Evolutionary conservation across 345 rosid species (phyloP).

Genomic region (Salix exigua): DNA sequence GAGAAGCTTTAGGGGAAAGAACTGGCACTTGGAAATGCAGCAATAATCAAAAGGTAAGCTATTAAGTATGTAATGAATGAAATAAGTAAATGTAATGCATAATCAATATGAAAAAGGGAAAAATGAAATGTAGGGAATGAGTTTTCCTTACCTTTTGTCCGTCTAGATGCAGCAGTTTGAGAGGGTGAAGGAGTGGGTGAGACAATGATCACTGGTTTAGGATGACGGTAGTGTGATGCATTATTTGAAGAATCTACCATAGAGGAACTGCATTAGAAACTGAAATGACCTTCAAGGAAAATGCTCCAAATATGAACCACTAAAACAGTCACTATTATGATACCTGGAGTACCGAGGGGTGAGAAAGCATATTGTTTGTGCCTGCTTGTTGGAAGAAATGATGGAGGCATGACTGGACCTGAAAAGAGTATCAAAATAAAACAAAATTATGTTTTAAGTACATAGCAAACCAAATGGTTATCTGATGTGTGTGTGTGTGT

Average conservation of each 20-base stretch:
- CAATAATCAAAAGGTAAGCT: conserved; percentile 31
- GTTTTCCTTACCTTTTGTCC: conserved; percentile 40
- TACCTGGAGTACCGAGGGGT: conserved; percentile 45
- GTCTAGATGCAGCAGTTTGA: conserved; percentile 36
- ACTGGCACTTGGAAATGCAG: conserved; percentile 44
- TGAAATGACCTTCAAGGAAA: conserved; percentile 7
- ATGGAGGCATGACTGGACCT: conserved; percentile 45
- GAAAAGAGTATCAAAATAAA: conserved; percentile 23
- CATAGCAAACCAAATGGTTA: neutral
- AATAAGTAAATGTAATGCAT: neutral
- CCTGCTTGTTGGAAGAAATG: conserved; percentile 29
- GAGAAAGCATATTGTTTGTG: conserved; percentile 43
- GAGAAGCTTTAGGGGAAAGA: conserved; percentile 39
- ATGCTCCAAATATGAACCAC: neutral
- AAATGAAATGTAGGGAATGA: neutral
- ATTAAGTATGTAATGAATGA: conserved; percentile 9
- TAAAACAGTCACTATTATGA: conserved; percentile 1
- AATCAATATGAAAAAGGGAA: neutral
- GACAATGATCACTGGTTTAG: conserved; percentile 31
- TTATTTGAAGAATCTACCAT: conserved; percentile 35
- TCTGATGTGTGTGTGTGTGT: too few species aligned
- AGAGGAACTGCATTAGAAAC: conserved; percentile 17
- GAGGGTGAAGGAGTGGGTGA: conserved; percentile 60
- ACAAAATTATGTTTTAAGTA: conserved; percentile 1
- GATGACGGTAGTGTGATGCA: conserved; percentile 28